A percentile compares a stretch with the other conserved stretches of the same genome.
These are phyloP conservation scores for Blastobotrys aristatus DNA, from an alignment of 1,139 yeast genomes.

Conservation along the genomic window DNA sequence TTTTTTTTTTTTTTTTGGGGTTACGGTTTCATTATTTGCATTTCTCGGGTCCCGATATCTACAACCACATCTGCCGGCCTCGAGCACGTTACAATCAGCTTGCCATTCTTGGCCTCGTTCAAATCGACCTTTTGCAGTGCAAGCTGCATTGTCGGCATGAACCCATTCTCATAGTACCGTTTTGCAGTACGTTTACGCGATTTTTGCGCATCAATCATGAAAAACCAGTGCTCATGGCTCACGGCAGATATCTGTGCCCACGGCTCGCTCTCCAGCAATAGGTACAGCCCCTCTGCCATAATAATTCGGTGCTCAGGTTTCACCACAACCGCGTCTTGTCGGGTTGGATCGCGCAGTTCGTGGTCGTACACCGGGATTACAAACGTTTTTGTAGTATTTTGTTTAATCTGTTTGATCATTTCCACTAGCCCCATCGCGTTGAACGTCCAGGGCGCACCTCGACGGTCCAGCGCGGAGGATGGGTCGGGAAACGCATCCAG, in stretches of 20 bases:
- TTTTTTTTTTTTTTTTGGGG: slow-evolving; percentile 13
- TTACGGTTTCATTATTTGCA: not conserved
- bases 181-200: slow-evolving; percentile 57
- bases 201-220: slow-evolving; percentile 40
- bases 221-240: slow-evolving; percentile 36
- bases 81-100: slow-evolving; percentile 46
- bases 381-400: slow-evolving; percentile 39
- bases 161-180: slow-evolving; percentile 68
- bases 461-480: slow-evolving; percentile 50
- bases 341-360: slow-evolving; percentile 50
- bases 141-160: slow-evolving; percentile 49
- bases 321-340: slow-evolving; percentile 45
- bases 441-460: slow-evolving; percentile 87
- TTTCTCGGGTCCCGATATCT: slow-evolving; percentile 2
- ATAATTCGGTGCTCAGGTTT: slow-evolving; percentile 42
- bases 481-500: slow-evolving; percentile 51
- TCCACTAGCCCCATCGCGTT: slow-evolving; percentile 50
- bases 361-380: slow-evolving; percentile 77
- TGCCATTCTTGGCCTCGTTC: slow-evolving; percentile 69
- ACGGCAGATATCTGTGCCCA: slow-evolving; percentile 32
- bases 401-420: slow-evolving; percentile 29
- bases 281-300: slow-evolving; percentile 51
- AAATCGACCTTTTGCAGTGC: slow-evolving; percentile 60
- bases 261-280: slow-evolving; percentile 35
- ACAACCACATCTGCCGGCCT: slow-evolving; percentile 33